Evolutionary conservation across 2,329 filamentous ascomycete genomes (phyloP), one percentile per base, ranked within the genome.

Genomic region (Arthrobotrys sinensis): DNA sequence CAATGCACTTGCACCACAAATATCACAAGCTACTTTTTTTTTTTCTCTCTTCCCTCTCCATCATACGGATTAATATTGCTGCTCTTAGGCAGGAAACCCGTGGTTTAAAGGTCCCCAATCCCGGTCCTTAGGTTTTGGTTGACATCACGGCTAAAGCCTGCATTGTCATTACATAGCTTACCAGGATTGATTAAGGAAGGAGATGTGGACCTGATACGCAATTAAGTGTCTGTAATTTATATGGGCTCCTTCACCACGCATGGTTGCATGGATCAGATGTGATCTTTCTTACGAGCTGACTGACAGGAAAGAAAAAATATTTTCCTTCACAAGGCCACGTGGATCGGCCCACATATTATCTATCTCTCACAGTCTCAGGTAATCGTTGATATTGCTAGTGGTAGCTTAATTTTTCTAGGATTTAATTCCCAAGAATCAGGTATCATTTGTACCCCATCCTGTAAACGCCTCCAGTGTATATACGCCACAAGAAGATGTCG

Each of bases 91-190:
- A 60, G 55, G 55, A 60, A 40, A 60, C 55, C 55, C 55, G 55
- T 60, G 55, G 55, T 60, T 43, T 60, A 60, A 43, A 60, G 10
- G 16, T 24, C 52, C 52, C 34, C 36, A 65, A 53, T 38, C 69
- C 60, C 38, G 52, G 69, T 40, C 28, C 43, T 50, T 16, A 72
- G 60, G 40, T 57, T 72, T 21, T 65, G 60, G 69, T 57, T 46
- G 40, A 48, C 43, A 43, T 57, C 48, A 73, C 69, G 69, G 69
- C 62, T 73, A 73, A 73, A 73, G 62, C 50, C 48, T 71, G 57
- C 68, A 71, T 71, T 4, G 55, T 60, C 55, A 60, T 60, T 60
- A 24, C 55, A 60, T 60, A 60, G 16, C 55, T 60, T 43, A 43
- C 55, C 55, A 11, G 55, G 55, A 28, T 60, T 43, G 28, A 43